These are phyloP conservation scores for Leccinum incarnatum DNA, from an alignment of 768 basidiomycete genomes.

Conservation along the genomic window DNA sequence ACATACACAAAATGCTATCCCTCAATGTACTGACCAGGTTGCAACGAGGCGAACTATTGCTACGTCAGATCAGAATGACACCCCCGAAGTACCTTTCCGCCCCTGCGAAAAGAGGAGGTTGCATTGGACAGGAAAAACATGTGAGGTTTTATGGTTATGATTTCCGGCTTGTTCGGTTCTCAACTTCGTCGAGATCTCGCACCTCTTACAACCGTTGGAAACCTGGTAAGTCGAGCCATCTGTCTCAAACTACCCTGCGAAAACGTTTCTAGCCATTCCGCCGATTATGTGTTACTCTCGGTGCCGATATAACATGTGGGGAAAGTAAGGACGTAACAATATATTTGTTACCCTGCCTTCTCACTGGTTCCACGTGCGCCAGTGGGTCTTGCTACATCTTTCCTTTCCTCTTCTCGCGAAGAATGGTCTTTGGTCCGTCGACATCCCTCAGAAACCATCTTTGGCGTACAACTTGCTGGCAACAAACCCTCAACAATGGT, in stretches of 20 bases:
- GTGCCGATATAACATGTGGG: slow-evolving; percentile 93
- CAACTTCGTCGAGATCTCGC: slow-evolving; percentile 47
- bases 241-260: not conserved
- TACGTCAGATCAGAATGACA: slow-evolving; percentile 42
- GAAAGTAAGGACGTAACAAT: slow-evolving; percentile 57
- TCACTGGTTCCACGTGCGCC: not conserved
- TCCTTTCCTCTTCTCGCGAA: slow-evolving; percentile 83
- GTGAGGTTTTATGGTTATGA: slow-evolving; percentile 39
- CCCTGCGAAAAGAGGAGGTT: slow-evolving; percentile 84
- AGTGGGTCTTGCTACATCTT: slow-evolving; percentile 94
- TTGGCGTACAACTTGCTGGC: slow-evolving; percentile 92
- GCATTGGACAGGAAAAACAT: slow-evolving; percentile 84
- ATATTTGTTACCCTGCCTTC: not conserved
- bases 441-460: slow-evolving; percentile 82
- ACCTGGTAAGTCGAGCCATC: slow-evolving; percentile 53
- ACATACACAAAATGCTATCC: slow-evolving; percentile 7
- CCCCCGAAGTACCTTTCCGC: slow-evolving; percentile 66
- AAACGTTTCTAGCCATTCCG: slow-evolving; percentile 73
- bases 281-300: slow-evolving; percentile 78
- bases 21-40: slow-evolving; percentile 12
- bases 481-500: slow-evolving; percentile 78
- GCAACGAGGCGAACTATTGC: slow-evolving; percentile 38
- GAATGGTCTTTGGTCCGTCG: slow-evolving; percentile 93
- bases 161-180: slow-evolving; percentile 27
- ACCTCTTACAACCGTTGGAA: slow-evolving; percentile 93